A percentile compares a stretch with the other conserved stretches of the same genome.
Evolutionary conservation across 768 basidiomycete species (phyloP).

Genomic region (Tremella mesenterica): DNA sequence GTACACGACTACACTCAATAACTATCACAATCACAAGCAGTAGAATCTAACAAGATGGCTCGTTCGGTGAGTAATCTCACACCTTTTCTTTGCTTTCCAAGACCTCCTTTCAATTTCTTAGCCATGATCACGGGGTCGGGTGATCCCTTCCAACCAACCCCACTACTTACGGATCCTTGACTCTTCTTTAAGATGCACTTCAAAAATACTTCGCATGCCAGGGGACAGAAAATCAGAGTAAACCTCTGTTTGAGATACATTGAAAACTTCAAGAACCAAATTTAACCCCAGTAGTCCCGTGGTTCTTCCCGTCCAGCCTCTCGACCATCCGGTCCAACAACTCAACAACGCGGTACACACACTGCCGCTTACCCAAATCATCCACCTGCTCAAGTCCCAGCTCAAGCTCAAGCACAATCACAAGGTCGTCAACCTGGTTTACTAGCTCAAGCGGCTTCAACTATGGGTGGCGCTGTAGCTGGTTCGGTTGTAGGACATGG

Average conservation of each 20-base stretch:
- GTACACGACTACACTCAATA: too few relatives aligned
- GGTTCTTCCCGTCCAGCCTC: conserved; percentile 39
- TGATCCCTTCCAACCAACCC: too few relatives aligned
- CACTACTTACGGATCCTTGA: too few relatives aligned
- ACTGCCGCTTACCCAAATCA: conserved; percentile 24
- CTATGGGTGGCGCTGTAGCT: conserved; percentile 43
- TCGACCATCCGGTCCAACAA: conserved; percentile 26
- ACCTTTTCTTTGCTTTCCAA: too few relatives aligned
- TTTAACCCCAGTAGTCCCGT: conserved; percentile 5
- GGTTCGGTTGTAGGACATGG: conserved; percentile 45
- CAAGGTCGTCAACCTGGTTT: conserved; percentile 39
- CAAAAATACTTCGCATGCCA: too few relatives aligned
- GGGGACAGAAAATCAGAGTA: too few relatives aligned
- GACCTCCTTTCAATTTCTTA: too few relatives aligned
- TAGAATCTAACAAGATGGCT: too few relatives aligned
- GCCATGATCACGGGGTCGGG: too few relatives aligned
- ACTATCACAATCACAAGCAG: too few relatives aligned
- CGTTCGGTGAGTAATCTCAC: too few relatives aligned
- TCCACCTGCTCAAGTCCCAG: conserved; percentile 11
- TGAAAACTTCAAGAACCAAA: not conserved
- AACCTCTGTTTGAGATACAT: not conserved
- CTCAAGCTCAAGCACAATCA: conserved; percentile 4
- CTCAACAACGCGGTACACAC: conserved; percentile 16
- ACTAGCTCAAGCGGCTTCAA: conserved; percentile 40
- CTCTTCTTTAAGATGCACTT: too few relatives aligned